Conservation (phyloP, 352 stramenopile species). For the Hyaloperonospora arabidopsidis region DNA sequence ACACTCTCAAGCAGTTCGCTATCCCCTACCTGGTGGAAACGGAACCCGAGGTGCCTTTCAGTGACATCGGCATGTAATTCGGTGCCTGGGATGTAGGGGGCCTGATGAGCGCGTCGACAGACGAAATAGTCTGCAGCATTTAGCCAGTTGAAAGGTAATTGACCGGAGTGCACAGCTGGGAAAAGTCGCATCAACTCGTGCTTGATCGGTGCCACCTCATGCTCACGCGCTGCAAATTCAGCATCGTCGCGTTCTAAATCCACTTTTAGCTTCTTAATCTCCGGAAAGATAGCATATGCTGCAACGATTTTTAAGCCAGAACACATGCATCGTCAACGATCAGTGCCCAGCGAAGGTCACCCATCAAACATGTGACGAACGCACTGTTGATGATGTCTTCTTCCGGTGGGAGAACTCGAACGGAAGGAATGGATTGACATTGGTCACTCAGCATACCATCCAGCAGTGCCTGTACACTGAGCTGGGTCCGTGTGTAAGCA, state of each 20-base stretch:
- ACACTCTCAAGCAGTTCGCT: not conserved
- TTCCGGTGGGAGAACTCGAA: conserved; percentile 55
- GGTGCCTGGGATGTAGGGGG: conserved; percentile 47
- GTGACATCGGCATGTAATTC: conserved; percentile 32
- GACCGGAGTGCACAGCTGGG: conserved; percentile 35
- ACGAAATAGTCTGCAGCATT: conserved; percentile 67
- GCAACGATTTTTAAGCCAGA: not conserved
- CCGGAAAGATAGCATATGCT: conserved; percentile 59
- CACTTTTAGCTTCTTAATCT: conserved; percentile 50
- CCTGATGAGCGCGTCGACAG: conserved; percentile 47
- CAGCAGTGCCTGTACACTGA: conserved; percentile 65
- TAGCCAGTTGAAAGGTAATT: conserved; percentile 58
- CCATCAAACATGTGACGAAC: conserved; percentile 4
- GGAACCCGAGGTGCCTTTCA: conserved; percentile 53
- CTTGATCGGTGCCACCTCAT: conserved; percentile 45
- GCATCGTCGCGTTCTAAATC: conserved; percentile 45
- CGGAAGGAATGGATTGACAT: conserved; percentile 25
- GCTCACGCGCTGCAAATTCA: conserved; percentile 40
- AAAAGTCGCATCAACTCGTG: conserved; percentile 44
- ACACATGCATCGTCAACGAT: not conserved
- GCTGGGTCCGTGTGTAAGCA: conserved; percentile 67
- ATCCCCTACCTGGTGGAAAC: conserved; percentile 55
- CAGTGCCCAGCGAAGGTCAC: not conserved
- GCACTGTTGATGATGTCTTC: conserved; percentile 79
- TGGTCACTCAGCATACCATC: conserved; percentile 36